A percentile compares a stretch with the other conserved stretches of the same genome.
These are phyloP conservation scores for Hordeum marinum DNA, from an alignment of 176 grass and related monocot species.

Conservation along the genomic window DNA sequence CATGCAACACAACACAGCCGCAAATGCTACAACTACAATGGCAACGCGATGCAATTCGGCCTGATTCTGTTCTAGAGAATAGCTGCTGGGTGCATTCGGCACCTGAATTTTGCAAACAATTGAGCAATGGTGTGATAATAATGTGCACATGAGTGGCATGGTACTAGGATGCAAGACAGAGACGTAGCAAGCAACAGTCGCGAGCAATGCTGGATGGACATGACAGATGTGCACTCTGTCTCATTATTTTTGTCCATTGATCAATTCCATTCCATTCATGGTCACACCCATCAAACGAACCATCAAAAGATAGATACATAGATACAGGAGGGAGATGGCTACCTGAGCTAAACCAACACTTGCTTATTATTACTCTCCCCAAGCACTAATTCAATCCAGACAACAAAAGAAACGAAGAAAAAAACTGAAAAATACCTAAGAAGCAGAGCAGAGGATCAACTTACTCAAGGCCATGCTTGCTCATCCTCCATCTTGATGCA, in stretches of 20 bases:
- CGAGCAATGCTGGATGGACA: not conserved
- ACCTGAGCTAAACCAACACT: conserved; percentile 15
- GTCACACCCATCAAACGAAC: conserved; percentile 17
- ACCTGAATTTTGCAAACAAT: not conserved
- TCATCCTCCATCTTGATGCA: not conserved
- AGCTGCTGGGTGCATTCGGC: not conserved
- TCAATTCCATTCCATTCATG: not conserved
- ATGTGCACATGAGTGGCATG: not conserved
- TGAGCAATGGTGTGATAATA: not conserved
- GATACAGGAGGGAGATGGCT: conserved; percentile 17
- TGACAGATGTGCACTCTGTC: not conserved
- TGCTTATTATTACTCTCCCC: not conserved
- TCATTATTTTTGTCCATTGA: conserved; percentile 28
- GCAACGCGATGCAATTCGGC: not conserved
- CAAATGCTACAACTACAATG: not conserved
- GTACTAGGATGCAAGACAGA: conserved; percentile 18
- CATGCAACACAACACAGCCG: not conserved
- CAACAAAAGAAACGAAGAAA: not conserved
- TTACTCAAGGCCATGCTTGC: not conserved
- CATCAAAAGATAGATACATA: not conserved
- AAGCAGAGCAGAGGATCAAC: conserved; percentile 7
- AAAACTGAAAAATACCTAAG: not conserved
- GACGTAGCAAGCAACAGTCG: conserved; percentile 25
- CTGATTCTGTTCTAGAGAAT: not conserved
- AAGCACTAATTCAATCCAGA: conserved; percentile 39